Evolutionary conservation across 345 rosid genomes (phyloP), one percentile per base, ranked within the genome.

Genomic region (Pistacia vera): DNA sequence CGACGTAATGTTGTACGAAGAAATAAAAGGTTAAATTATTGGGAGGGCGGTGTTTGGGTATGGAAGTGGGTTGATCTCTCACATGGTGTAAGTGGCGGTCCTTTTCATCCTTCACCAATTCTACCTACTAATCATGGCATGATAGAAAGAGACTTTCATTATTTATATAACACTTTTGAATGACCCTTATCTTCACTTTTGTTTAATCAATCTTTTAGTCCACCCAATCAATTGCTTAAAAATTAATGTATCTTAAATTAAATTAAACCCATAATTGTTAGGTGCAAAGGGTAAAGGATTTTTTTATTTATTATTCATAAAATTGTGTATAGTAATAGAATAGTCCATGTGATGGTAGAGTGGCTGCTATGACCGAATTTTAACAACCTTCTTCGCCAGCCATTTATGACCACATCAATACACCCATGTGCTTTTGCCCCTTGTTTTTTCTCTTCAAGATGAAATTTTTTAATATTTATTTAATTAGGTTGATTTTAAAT

Each of bases 41-140:
- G 14, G 13, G 33, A 18, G 48, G 44, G 54, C 66, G 33, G 48
- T 41, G 66, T 22, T 36, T 14, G 25, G 49, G 0, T n/a, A 8
- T 49, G 36, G 58, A 30, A 51, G 55, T 25, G 25, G 25, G 71
- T 55, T 57, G 41, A n/a, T 14, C 49, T 33, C 25, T 75, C 79
- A 69, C 83, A 59, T 80, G 78, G 71, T 14, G 10, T 22, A 25
- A 16, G 41, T 17, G 84, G 75, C 11, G 71, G 81, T 82, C 77
- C 74, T 73, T 78, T 76, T 82, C 84, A 48, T 41, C 5, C 51
- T 30, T 35, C 70, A 69, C 41, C 64, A 2, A 2, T 51, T 22
- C 49, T n/a, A 63, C 81, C 70, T 17, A 44, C 48, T 63, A 41
- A 74, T 79, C 74, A 72, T 77, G 66, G 61, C 68, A 20, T 77